These are phyloP conservation scores for Teunomyces kruisii DNA, from an alignment of 805 yeast genomes.

Conservation along the genomic window DNA sequence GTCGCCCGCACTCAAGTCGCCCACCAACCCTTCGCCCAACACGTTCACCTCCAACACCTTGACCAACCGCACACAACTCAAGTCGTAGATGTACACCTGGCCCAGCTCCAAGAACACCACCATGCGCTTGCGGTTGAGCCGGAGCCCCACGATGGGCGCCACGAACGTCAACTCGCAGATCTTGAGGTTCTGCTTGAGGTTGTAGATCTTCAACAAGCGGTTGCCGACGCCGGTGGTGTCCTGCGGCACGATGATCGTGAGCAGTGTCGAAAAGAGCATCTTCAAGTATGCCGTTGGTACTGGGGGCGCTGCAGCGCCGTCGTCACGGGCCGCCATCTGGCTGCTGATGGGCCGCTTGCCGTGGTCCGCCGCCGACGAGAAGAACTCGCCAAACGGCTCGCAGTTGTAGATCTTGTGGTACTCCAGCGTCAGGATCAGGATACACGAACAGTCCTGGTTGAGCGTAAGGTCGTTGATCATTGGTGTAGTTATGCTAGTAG, in stretches of 20 bases:
- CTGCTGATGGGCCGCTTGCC: background rate
- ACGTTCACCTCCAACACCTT: constrained; percentile 34
- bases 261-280: constrained; percentile 42
- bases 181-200: constrained; percentile 41
- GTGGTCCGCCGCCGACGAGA: constrained; percentile 17
- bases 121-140: constrained; percentile 78
- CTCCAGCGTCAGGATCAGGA: constrained; percentile 33
- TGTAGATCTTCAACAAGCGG: constrained; percentile 37
- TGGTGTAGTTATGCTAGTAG: background rate
- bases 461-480: constrained; percentile 38
- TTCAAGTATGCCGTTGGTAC: constrained; percentile 34
- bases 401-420: constrained; percentile 41
- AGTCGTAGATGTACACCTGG: constrained; percentile 85
- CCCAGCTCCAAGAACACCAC: constrained; percentile 70
- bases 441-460: constrained; percentile 43
- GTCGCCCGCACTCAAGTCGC: constrained; percentile 38
- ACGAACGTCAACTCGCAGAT: constrained; percentile 92
- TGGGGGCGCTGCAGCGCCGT: background rate
- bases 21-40: constrained; percentile 21
- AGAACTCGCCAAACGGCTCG: constrained; percentile 48
- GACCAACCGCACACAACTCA: constrained; percentile 81
- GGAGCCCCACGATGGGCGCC: constrained; percentile 65
- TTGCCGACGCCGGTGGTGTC: constrained; percentile 19
- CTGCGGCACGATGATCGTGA: constrained; percentile 41
- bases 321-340: background rate